Evolutionary conservation across 164 flowering plant species (phyloP), one percentile per base, ranked within the genome.

Genomic region (Cinnamomum chago): DNA sequence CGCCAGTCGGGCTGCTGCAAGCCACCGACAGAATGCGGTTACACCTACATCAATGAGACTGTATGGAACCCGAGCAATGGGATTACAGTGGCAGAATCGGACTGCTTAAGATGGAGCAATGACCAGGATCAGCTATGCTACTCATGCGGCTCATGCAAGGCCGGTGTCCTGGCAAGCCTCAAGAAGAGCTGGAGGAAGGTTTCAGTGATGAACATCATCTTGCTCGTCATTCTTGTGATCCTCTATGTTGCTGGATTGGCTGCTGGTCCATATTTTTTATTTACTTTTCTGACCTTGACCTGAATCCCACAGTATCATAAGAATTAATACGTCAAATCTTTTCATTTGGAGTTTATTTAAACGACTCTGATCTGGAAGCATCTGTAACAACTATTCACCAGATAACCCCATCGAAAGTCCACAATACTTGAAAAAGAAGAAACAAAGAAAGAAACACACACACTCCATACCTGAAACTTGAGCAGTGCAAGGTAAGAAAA

Each of bases 121-220:
- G 93, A 95, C 47, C 97, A 90, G 70, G 70, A 27, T 28, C 86
- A 74, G 20, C 81, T 95, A 7, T 95, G 98, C 85, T 95, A 90
- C 68, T 25, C 52, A 17, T 95, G 99, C 62, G 75, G 86, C 85
- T 95, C 99, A 2, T 95, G 98, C 87, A 93, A 87, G 77, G 99
- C 99, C 5, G 97, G 98, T 2, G 96, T 93, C 2, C 78, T 95
- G 22, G 97, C 89, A 14, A 92, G 90, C 79, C 82, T 95, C 23
- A 90, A 81, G 90, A 89, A 86, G 86, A 90, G 92, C 80, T 95
- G 99, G 99, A 92, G 99, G 84, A 92, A 89, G 82, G 99, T 90
- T 9, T 88, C 98, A 0, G 85, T 93, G 25, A 85, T 93, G 83
- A 92, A 95, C 84, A 87, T 95, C 17, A 85, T 92, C 23, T 79